Evolutionary conservation across 2,329 filamentous ascomycete species (phyloP).

Genomic region (Calonectria pauciramosa): DNA sequence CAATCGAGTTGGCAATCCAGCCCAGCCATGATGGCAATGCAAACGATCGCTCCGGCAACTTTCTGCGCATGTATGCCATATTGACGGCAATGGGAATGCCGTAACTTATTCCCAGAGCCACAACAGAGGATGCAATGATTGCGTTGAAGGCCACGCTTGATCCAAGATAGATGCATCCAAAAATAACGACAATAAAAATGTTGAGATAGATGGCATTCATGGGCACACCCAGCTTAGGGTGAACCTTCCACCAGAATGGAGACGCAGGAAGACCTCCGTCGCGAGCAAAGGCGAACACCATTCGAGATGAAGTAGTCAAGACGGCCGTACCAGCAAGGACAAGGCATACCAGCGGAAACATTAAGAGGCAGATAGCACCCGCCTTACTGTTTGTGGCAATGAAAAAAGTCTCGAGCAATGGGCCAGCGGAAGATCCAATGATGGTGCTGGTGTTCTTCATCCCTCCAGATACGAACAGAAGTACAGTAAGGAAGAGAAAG

Average conservation of each 20-base stretch:
- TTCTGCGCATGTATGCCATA: slow-evolving; percentile 72
- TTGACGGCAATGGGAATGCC: slow-evolving; percentile 81
- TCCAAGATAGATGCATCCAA: slow-evolving; percentile 79
- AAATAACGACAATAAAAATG: slow-evolving; percentile 72
- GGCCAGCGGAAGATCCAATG: slow-evolving; percentile 68
- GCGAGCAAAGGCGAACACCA: slow-evolving; percentile 75
- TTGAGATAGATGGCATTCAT: slow-evolving; percentile 76
- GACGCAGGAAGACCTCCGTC: slow-evolving; percentile 78
- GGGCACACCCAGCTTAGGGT: slow-evolving; percentile 72
- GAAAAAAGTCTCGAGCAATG: slow-evolving; percentile 73
- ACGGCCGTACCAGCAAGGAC: slow-evolving; percentile 74
- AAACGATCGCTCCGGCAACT: slow-evolving; percentile 67
- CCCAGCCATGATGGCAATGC: slow-evolving; percentile 51
- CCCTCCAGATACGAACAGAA: slow-evolving; percentile 75
- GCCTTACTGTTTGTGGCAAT: slow-evolving; percentile 73
- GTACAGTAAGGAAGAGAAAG: slow-evolving; percentile 71
- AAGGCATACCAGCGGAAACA: slow-evolving; percentile 75
- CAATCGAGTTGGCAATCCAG: slow-evolving; percentile 55
- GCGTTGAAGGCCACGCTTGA: slow-evolving; percentile 77
- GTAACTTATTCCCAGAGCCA: slow-evolving; percentile 80
- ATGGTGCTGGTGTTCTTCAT: slow-evolving; percentile 59
- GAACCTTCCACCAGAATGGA: slow-evolving; percentile 71
- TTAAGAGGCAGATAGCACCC: slow-evolving; percentile 74
- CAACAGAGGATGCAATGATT: slow-evolving; percentile 78
- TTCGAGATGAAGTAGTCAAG: slow-evolving; percentile 76